Evolutionary conservation across 768 basidiomycete genomes (phyloP), one percentile per base, ranked within the genome.

Genomic region (Rhizopogon roseolus): DNA sequence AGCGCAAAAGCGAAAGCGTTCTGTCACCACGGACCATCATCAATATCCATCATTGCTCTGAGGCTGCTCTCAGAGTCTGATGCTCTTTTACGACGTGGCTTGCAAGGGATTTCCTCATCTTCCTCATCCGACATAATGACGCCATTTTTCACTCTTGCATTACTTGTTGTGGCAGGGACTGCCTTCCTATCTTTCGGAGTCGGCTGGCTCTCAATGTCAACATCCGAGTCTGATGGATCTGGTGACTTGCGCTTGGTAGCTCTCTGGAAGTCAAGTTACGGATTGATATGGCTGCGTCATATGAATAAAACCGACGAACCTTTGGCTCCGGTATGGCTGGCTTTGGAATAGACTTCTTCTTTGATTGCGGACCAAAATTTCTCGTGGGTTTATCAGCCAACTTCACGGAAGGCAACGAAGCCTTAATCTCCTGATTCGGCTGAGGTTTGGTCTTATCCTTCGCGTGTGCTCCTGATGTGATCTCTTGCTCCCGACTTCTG

Each of bases 1-100:
- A 3, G 64, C 62, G 14, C 65, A 60, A 10, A 13, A 8, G 8
- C 0, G 9, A 25, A 8, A 28, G 41, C 16, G 13, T n/a, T 34
- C 28, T 16, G 29, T 25, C 6, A 11, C 73, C 69, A 61, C 72
- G 14, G 56, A 86, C 88, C 81, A 60, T 90, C 88, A 53, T 88
- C 87, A 51, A 89, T 77, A 49, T 90, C 88, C 87, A 89, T 88
- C 74, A 89, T 78, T 9, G 80, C 85, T n/a, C 66, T 66, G 45
- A 78, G 46, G 41, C 77, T 79, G 57, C 54, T 64, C 58, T 70
- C 80, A 14, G 74, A 71, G 54, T 82, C 79, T 8, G 73, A 73
- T 27, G 74, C 72, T 2, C 67, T 49, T 25, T 61, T 62, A 41
- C 41, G 66, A 40, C 62, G 68, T 60, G 36, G 64, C 55, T 9